Conservation (phyloP, 2,329 filamentous ascomycete species). For the Pseudocercospora eumusae region DNA sequence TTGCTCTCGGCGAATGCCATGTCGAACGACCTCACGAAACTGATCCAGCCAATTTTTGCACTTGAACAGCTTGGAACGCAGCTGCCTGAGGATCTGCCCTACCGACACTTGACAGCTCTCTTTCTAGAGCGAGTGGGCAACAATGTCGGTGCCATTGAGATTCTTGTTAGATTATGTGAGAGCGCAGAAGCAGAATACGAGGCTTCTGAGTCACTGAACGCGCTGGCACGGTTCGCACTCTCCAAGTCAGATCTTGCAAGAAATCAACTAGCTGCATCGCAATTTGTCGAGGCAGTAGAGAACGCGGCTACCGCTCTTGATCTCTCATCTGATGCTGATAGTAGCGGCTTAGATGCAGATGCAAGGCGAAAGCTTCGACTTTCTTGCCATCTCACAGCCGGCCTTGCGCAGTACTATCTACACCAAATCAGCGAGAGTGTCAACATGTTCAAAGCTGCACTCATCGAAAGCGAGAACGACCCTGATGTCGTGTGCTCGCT, state of each 20-base stretch:
- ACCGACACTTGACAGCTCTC: constrained; percentile 75
- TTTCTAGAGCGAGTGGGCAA: constrained; percentile 80
- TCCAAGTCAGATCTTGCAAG: constrained; percentile 85
- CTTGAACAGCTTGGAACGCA: constrained; percentile 78
- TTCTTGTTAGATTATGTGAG: constrained; percentile 66
- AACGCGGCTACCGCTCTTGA: constrained; percentile 79
- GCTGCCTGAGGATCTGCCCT: constrained; percentile 68
- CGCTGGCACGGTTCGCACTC: constrained; percentile 75
- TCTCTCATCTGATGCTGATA: constrained; percentile 70
- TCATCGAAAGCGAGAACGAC: constrained; percentile 73
- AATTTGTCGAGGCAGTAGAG: constrained; percentile 70
- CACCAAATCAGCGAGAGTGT: constrained; percentile 69
- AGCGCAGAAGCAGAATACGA: constrained; percentile 81
- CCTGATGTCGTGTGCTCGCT: constrained; percentile 85
- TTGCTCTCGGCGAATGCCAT: constrained; percentile 61
- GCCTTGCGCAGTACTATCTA: constrained; percentile 76
- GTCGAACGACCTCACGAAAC: constrained; percentile 56
- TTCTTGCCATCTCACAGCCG: constrained; percentile 82
- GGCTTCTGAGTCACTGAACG: constrained; percentile 70
- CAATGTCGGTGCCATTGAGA: constrained; percentile 61
- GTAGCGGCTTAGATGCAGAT: constrained; percentile 63
- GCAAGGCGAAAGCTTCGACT: constrained; percentile 71
- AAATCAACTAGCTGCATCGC: constrained; percentile 70
- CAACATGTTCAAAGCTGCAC: constrained; percentile 74
- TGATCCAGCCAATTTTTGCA: constrained; percentile 86